Base-by-base conservation (phyloP, 768 basidiomycete genomes). In the Pisolithus tinctorius region DNA sequence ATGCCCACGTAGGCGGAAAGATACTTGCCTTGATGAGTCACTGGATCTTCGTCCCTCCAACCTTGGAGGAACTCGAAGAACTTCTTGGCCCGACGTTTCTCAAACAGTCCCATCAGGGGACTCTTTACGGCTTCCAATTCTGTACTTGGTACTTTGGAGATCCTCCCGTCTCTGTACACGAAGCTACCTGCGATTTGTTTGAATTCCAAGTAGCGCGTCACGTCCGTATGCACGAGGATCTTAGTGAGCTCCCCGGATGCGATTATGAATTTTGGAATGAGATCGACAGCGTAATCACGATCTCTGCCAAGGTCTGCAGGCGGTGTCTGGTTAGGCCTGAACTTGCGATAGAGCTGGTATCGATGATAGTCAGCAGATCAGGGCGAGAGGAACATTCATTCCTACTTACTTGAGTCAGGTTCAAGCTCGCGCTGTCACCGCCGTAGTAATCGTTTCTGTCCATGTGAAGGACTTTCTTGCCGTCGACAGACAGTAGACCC, bases 381-480 rank as follows among this genome's bases (percentile, higher is more conserved):
- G 26, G 38, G 23, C 23, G 51, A 25, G 30, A 51, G 26, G 31
- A 39, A 51, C 41, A 48, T 55, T 52, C 29, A 53, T 4, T 34
- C 37, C 45, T 31, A 45, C 78, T 58, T 63, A 90, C 95, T 84
- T 99, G 96, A 17, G 93, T 96, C 61, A 99, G 71, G 74, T 98
- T 99, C 69, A 98, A 74, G 74, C 89, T 93, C 43, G 96, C 96
- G 64, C 90, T 89, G 65, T 97, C 96, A 50, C 90, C 96, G 42
- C 96, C 96, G 56, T 99, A 99, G 72, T 99, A 99, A 71, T 99
- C 95, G 63, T 98, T 98, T 63, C 92, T 79, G 71, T 95, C 93
- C 80, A 96, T 97, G 71, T 99, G 96, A 47, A 99, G 83, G 63
- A 99, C 96, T 75, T 98, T 99, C 81, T 98, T 97, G 57, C 96